Evolutionary conservation across 352 stramenopile species (phyloP).

Genomic region (Phytophthora boehmeriae): DNA sequence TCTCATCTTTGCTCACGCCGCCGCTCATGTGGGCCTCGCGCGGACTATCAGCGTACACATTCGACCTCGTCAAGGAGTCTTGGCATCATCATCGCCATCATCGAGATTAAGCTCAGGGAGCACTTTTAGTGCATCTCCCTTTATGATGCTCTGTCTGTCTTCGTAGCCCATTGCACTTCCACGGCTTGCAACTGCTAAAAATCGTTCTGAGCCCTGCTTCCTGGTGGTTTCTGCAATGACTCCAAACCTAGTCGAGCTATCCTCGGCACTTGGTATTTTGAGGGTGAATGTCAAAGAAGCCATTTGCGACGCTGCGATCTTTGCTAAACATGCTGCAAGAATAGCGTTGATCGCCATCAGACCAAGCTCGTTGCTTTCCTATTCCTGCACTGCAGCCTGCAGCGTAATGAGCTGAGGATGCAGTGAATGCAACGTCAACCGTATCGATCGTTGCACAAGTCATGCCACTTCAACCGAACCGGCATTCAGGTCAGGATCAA

Average conservation of each 20-base stretch:
- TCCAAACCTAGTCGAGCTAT: conserved; percentile 5
- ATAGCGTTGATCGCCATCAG: conserved; percentile 12
- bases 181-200: conserved; percentile 10
- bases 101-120: conserved; percentile 32
- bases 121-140: conserved; percentile 51
- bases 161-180: conserved; percentile 35
- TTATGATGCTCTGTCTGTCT: conserved; percentile 61
- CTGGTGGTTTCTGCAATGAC: conserved; percentile 33
- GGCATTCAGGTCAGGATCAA: conserved; percentile 16
- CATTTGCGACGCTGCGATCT: conserved; percentile 5
- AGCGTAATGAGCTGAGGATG: too few relatives aligned
- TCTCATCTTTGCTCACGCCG: conserved; percentile 53
- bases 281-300: neutral
- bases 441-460: neutral
- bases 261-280: conserved; percentile 24
- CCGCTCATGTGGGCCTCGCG: conserved; percentile 36
- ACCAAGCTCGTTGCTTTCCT: conserved; percentile 5
- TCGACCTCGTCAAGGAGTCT: conserved; percentile 51
- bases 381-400: neutral
- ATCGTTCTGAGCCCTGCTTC: conserved; percentile 18
- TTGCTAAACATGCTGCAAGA: conserved; percentile 6
- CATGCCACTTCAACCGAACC: conserved; percentile 8
- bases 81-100: conserved; percentile 39
- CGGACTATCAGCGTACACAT: conserved; percentile 78
- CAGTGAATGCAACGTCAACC: too few relatives aligned